Conservation (phyloP, 148 eudicot genomes). For the Rhododendron vialii region DNA sequence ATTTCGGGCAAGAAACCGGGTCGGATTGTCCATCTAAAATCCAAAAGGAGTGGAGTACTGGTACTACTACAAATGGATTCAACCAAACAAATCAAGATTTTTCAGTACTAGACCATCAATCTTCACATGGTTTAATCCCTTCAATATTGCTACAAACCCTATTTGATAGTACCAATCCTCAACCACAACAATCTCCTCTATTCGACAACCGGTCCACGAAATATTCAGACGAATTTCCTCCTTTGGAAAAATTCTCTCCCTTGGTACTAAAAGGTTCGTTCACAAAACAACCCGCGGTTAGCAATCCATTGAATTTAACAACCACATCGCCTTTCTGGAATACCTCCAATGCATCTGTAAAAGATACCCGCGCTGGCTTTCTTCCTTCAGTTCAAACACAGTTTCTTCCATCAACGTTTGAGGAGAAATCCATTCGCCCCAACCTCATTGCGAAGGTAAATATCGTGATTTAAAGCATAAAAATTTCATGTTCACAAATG, state of each 20-base stretch:
- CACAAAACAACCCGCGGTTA: constrained; percentile 13
- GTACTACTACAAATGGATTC: constrained; percentile 1
- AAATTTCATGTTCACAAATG: not conserved
- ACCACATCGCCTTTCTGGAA: constrained; percentile 21
- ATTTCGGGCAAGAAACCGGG: constrained; percentile 20
- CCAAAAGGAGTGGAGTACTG: constrained; percentile 17
- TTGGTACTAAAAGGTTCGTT: constrained; percentile 13
- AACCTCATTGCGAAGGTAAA: constrained; percentile 39
- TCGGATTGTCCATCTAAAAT: constrained; percentile 20
- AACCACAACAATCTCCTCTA: constrained; percentile 21
- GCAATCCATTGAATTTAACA: constrained; percentile 15
- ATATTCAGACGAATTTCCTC: constrained; percentile 22
- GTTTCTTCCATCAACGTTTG: constrained; percentile 14
- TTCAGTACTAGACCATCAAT: constrained; percentile 13
- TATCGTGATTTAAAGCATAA: not conserved
- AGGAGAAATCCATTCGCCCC: constrained; percentile 21
- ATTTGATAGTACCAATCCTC: constrained; percentile 23
- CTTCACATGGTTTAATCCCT: constrained; percentile 27
- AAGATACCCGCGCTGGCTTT: constrained; percentile 22
- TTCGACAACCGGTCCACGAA: constrained; percentile 17
- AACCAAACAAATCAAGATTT: constrained; percentile 20
- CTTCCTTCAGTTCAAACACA: constrained; percentile 34
- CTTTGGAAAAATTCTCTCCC: constrained; percentile 18
- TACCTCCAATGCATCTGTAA: constrained; percentile 16
- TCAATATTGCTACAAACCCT: constrained; percentile 47